Percentiles rank a stretch among this genome's conserved stretches.
Conservation (phyloP, 2,329 filamentous ascomycete genomes). For the Talaromyces sp. region DNA sequence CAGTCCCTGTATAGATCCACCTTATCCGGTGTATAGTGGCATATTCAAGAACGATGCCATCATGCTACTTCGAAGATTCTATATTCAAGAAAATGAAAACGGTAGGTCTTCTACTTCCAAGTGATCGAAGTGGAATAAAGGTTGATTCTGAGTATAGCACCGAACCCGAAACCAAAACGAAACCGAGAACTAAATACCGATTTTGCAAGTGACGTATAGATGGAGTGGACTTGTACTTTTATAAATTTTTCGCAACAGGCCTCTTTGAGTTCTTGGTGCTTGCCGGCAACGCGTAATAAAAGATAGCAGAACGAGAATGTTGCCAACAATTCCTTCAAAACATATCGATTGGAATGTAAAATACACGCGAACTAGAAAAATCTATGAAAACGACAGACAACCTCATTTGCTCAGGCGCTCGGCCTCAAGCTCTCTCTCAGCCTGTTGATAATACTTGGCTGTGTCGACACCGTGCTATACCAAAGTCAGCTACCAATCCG, state of each 20-base stretch:
- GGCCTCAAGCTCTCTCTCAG: constrained; percentile 86
- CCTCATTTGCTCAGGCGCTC: constrained; percentile 54
- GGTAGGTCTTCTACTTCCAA: constrained; percentile 49
- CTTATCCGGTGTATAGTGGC: constrained; percentile 81
- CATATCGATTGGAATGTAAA: constrained; percentile 17
- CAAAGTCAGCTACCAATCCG: too few species aligned
- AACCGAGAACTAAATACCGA: constrained; percentile 58
- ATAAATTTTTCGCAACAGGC: neutral
- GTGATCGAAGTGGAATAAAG: neutral
- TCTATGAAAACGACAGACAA: constrained; percentile 20
- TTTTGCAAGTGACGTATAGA: constrained; percentile 8
- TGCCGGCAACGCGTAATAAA: neutral
- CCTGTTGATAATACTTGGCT: constrained; percentile 95
- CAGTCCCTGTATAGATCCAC: constrained; percentile 70
- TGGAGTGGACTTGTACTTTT: neutral
- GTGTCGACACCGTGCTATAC: constrained; percentile 89
- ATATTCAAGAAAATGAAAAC: constrained; percentile 95
- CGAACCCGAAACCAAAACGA: constrained; percentile 64
- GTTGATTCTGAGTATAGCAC: constrained; percentile 46
- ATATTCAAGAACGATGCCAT: constrained; percentile 91
- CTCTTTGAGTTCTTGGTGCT: neutral
- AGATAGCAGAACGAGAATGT: neutral
- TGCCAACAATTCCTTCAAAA: neutral
- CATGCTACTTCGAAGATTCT: constrained; percentile 86
- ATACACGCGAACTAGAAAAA: constrained; percentile 21